These are phyloP conservation scores for Xylaria nigripes DNA, from an alignment of 495 filamentous ascomycete genomes.

Conservation along the genomic window DNA sequence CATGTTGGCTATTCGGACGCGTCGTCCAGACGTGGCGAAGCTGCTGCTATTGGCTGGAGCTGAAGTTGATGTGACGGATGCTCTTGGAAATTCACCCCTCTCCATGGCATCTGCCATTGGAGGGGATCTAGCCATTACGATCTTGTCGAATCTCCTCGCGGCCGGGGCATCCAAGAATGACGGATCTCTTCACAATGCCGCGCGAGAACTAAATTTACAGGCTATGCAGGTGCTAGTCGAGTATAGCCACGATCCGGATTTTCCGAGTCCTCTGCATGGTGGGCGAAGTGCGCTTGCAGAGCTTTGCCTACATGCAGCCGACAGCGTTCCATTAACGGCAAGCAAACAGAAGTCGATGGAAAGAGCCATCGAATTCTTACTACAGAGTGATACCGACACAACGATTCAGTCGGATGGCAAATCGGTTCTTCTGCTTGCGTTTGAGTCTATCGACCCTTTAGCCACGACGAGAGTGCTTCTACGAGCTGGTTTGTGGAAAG, in stretches of 20 bases:
- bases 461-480: slow-evolving; percentile 36
- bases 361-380: slow-evolving; percentile 36
- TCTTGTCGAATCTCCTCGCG: slow-evolving; percentile 39
- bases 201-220: slow-evolving; percentile 36
- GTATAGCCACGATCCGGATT: slow-evolving; percentile 40
- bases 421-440: slow-evolving; percentile 36
- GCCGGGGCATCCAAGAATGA: slow-evolving; percentile 41
- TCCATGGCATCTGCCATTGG: slow-evolving; percentile 41
- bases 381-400: slow-evolving; percentile 34
- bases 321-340: slow-evolving; percentile 28
- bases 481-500: slow-evolving; percentile 39
- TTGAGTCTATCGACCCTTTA: slow-evolving; percentile 36
- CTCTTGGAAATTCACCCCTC: slow-evolving; percentile 37
- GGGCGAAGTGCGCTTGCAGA: slow-evolving; percentile 43
- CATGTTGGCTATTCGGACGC: slow-evolving; percentile 38
- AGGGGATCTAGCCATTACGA: slow-evolving; percentile 35
- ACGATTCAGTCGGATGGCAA: slow-evolving; percentile 37
- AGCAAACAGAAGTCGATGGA: slow-evolving; percentile 39
- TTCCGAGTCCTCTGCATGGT: slow-evolving; percentile 39
- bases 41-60: slow-evolving; percentile 35
- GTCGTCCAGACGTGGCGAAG: slow-evolving; percentile 37
- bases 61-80: slow-evolving; percentile 37
- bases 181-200: slow-evolving; percentile 43
- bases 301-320: slow-evolving; percentile 38
- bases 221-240: slow-evolving; percentile 38